Evolutionary conservation across 2,329 filamentous ascomycete species (phyloP).

Genomic region (Chalara sp.): DNA sequence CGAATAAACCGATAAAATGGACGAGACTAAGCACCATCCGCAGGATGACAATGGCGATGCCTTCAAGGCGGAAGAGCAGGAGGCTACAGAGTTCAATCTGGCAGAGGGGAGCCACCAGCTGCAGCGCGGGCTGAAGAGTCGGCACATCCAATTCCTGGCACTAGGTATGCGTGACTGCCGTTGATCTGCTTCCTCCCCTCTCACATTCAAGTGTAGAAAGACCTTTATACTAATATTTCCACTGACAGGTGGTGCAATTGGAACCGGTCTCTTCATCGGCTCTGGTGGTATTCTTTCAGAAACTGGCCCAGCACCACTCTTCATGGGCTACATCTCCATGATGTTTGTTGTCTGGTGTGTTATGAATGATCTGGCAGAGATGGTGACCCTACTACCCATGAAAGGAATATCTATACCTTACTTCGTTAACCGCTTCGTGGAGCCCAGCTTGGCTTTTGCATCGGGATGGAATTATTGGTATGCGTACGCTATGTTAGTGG

Average conservation of each 20-base stretch:
- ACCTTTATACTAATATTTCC: no score
- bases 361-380: conserved; percentile 47
- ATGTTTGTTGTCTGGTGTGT: conserved; percentile 36
- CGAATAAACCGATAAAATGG: no score
- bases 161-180: conserved; percentile 22
- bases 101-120: neutral
- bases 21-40: no score
- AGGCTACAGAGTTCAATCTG: no score
- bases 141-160: conserved; percentile 26
- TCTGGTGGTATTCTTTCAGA: conserved; percentile 35
- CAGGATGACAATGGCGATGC: no score
- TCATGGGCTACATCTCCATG: conserved; percentile 38
- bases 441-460: conserved; percentile 36
- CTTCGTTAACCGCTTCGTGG: conserved; percentile 40
- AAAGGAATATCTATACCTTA: conserved; percentile 41
- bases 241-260: conserved; percentile 1
- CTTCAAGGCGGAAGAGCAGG: no score
- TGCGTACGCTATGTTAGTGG: neutral
- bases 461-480: conserved; percentile 34
- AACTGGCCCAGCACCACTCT: conserved; percentile 37
- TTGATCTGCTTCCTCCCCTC: neutral
- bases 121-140: conserved; percentile 22
- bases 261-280: conserved; percentile 33
- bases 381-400: conserved; percentile 55
- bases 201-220: no score